Evolutionary conservation across 495 filamentous ascomycete genomes (phyloP).

Genomic region (Podospora fimiseda): DNA sequence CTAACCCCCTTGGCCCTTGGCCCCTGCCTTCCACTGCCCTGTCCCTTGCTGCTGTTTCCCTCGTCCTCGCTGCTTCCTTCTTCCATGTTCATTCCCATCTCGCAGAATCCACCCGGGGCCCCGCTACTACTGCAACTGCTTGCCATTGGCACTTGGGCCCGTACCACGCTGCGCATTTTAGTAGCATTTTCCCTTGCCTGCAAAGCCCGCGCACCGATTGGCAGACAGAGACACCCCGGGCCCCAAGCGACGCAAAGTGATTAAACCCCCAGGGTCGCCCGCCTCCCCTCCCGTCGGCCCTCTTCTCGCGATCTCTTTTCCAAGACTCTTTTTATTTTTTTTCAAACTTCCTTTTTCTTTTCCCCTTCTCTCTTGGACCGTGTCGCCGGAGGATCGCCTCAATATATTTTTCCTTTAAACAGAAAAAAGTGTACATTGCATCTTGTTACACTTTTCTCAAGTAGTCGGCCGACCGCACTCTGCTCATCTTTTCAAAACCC

Average conservation of each 20-base stretch:
- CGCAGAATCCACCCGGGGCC: slow-evolving; percentile 11
- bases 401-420: slow-evolving; percentile 11
- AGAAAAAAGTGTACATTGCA: slow-evolving; percentile 8
- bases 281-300: slow-evolving; percentile 17
- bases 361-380: slow-evolving; percentile 21
- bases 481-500: slow-evolving; percentile 1
- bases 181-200: slow-evolving; percentile 14
- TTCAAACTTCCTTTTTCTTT: slow-evolving; percentile 24
- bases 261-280: slow-evolving; percentile 34
- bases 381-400: slow-evolving; percentile 25
- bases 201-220: slow-evolving; percentile 8
- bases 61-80: no score
- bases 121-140: slow-evolving; percentile 19
- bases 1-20: slow-evolving; percentile 1
- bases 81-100: slow-evolving; percentile 10
- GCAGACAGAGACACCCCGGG: slow-evolving; percentile 12
- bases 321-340: slow-evolving; percentile 25
- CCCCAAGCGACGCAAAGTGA: slow-evolving; percentile 24
- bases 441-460: neutral
- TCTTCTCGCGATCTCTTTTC: slow-evolving; percentile 30
- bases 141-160: slow-evolving; percentile 21
- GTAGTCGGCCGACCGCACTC: neutral
- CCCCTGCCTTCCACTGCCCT: neutral
- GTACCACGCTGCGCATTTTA: slow-evolving; percentile 17
- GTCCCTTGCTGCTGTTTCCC: neutral